Evolutionary conservation across 345 rosid genomes (phyloP).

Genomic region (Viola odorata): DNA sequence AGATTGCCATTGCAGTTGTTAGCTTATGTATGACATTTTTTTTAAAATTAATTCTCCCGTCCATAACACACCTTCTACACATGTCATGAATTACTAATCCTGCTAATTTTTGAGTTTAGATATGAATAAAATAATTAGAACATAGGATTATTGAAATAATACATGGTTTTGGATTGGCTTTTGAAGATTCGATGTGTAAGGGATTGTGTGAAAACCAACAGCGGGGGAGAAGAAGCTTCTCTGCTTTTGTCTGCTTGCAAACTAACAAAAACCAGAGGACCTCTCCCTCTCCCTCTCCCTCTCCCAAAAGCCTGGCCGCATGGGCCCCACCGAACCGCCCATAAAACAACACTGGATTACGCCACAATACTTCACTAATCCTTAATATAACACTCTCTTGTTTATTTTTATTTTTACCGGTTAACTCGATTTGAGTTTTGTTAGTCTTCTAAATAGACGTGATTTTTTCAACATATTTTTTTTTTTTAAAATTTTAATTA

Average conservation of each 20-base stretch:
- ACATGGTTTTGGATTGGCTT: constrained; percentile 22
- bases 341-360: not conserved
- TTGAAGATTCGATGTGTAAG: constrained; percentile 44
- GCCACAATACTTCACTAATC: too few relatives aligned
- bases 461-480: too few relatives aligned
- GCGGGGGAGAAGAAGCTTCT: constrained; percentile 46
- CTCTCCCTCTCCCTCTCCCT: constrained; percentile 3
- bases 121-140: too few relatives aligned
- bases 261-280: constrained; percentile 34
- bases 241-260: constrained; percentile 49
- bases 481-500: too few relatives aligned
- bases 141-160: constrained; percentile 8
- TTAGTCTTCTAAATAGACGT: too few relatives aligned
- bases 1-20: constrained; percentile 24
- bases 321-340: constrained; percentile 35
- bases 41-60: constrained; percentile 9
- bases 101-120: constrained; percentile 10
- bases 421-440: too few relatives aligned
- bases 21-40: too few relatives aligned
- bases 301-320: constrained; percentile 9
- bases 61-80: not conserved
- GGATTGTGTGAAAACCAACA: constrained; percentile 42
- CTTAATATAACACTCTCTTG: too few relatives aligned
- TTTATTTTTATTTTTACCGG: too few relatives aligned
- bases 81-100: not conserved